Base-by-base conservation (phyloP, 805 yeast species). In the Tanozyma kutaoensis region DNA sequence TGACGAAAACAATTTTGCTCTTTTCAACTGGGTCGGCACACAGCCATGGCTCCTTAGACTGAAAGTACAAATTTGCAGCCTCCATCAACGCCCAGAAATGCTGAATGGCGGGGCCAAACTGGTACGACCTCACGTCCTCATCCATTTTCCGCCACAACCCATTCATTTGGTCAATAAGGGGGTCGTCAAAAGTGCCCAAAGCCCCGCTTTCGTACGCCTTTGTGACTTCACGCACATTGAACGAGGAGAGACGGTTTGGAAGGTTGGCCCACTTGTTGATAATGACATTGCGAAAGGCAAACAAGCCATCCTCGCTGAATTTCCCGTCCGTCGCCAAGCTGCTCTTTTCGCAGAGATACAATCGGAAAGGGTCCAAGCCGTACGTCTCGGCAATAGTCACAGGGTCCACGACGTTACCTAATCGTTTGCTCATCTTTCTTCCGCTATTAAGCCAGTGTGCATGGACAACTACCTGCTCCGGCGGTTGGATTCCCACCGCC, bases 331-430 rank as follows among this genome's bases (percentile, higher is more conserved):
- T 62, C 15, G 70, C 76, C 19, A 91, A 51, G 20, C 74, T 72
- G 1, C 94, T 76, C 44, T 76, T 76, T 39, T 76, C 80, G 51
- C 76, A 63, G 31, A 91, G 52, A 45, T 74, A 84, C 51, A 81
- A 74, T 35, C 95, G 61, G 23, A 85, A 52, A 0, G 80, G 52
- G 47, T 80, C 91, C n/a, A 62, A 48, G 0, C 85, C 95, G 40
- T 78, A 81, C 23, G 60, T 48, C 1, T 67, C 58, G 4, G 70
- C 58, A 17, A 76, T 61, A n/a, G 56, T 67, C 12, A 79, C 45
- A 0, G 98, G 98, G 42, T 91, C 96, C 4, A 88, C 93, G 8
- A 88, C 96, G 45, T 91, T 91, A 1, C 96, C 95, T 29, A 74
- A 55, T 30, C 93, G 76, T 42, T 91, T 91, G 27, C 94, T 80